Evolutionary conservation across 805 yeast species (phyloP), one percentile per base, ranked within the genome.

Genomic region (Saccharomycopsis olivae): DNA sequence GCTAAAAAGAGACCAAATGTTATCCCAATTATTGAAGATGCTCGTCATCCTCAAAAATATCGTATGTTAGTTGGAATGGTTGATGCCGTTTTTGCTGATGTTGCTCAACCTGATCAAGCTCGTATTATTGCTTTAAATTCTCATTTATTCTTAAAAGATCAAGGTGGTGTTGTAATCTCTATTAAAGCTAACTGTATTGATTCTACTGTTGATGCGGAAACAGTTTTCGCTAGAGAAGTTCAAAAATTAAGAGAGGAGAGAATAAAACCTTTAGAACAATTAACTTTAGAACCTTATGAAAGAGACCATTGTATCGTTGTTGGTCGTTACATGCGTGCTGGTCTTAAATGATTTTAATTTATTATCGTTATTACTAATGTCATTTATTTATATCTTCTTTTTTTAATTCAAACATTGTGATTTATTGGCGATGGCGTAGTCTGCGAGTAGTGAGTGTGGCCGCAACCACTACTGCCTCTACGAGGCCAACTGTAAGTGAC

Each of bases 141-240:
- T 43, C 98, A 92, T 67, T 73, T 89, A 75, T 92, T 92, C 82
- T 75, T 92, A 62, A 92, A 92, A 68, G 96, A 92, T 66, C 87
- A 81, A 67, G 98, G 98, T 68, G 95, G 95, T 62, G 98, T 92
- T 52, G 92, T 92, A 51, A 92, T 92, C 60, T 89, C 97, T 57
- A 92, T 92, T 69, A 92, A 92, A 78, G 98, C 98, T 57, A 92
- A 92, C 87, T 92, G 98, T 86, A 92, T 92, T 64, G 98, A 92
- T 69, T 92, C 97, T 36, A 92, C 98, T 47, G 97, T 89, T 45
- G 97, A 88, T 63, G 98, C 98, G 52, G 97, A 92, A 74, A 88
- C 96, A 47, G 98, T 92, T 50, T 92, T 92, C 60, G 97, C 98
- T 47, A 85, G 97, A 73, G 98, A 92, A 72, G 96, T 92, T 46